These are phyloP conservation scores for Auxenochlorella protothecoides DNA, from an alignment of 139 green algal genomes.

Conservation along the genomic window DNA sequence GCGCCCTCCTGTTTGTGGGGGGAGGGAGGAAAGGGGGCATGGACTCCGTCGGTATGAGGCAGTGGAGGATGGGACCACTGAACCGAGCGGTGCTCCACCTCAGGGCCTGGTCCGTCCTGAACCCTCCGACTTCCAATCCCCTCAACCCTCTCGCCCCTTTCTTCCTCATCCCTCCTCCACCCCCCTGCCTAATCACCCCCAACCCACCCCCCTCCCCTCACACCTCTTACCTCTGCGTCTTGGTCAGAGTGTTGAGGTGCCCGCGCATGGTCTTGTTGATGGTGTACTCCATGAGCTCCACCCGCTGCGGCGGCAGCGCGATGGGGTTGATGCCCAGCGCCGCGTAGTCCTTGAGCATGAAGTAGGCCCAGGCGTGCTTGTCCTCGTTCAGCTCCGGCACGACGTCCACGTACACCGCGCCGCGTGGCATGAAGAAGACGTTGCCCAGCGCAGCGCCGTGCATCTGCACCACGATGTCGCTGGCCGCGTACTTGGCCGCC, in stretches of 20 bases:
- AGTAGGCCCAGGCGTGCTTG: slow-evolving; percentile 21
- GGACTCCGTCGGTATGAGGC: too few relatives aligned
- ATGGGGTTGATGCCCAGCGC: slow-evolving; percentile 14
- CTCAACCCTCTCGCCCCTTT: too few relatives aligned
- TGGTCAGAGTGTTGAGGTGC: not conserved
- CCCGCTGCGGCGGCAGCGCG: slow-evolving; percentile 8
- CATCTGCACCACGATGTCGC: slow-evolving; percentile 21
- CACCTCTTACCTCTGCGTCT: not conserved
- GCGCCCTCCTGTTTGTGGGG: not conserved
- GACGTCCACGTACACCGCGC: slow-evolving; percentile 17
- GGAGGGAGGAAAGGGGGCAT: not conserved
- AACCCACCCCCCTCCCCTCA: too few relatives aligned
- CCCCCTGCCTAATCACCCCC: too few relatives aligned
- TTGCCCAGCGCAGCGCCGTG: slow-evolving; percentile 25
- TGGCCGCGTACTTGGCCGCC: slow-evolving; percentile 13
- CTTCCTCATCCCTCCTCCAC: too few relatives aligned
- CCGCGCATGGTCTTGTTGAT: slow-evolving; percentile 8
- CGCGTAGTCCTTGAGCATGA: slow-evolving; percentile 13
- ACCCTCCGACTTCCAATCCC: too few relatives aligned
- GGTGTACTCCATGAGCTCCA: slow-evolving; percentile 15
- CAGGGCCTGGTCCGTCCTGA: too few relatives aligned
- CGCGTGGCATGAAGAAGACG: slow-evolving; percentile 20
- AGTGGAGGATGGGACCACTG: too few relatives aligned
- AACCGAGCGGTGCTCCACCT: too few relatives aligned
- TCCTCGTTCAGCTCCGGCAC: slow-evolving; percentile 21